These are phyloP conservation scores for Prunus mongolica DNA, from an alignment of 306 rosid genomes.

Conservation along the genomic window DNA sequence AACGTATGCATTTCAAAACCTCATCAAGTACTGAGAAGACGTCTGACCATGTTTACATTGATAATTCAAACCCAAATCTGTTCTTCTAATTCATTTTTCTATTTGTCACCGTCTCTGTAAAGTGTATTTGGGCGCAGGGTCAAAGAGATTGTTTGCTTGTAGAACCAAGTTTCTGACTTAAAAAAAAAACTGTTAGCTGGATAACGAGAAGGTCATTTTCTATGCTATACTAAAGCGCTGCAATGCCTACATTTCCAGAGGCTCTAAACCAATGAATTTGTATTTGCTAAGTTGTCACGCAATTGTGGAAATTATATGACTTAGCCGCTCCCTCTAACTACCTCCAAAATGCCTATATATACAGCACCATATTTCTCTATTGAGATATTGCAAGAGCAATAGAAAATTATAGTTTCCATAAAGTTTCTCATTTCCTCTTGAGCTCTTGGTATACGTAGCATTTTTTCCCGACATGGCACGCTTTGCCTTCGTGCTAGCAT, in stretches of 20 bases:
- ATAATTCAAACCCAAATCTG: background rate
- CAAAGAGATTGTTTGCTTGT: background rate
- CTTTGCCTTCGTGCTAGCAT: conserved; percentile 21
- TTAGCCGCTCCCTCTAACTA: background rate
- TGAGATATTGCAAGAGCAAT: background rate
- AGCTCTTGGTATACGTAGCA: background rate
- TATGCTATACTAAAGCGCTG: background rate
- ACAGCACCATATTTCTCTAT: background rate
- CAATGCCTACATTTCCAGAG: background rate
- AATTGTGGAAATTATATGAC: background rate
- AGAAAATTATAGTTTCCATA: background rate
- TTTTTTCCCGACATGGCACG: conserved; percentile 19
- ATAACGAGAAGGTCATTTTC: background rate
- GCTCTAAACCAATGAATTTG: background rate
- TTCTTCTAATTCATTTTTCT: background rate
- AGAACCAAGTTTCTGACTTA: background rate
- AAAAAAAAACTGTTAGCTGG: background rate
- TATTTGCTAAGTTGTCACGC: background rate
- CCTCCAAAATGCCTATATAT: background rate
- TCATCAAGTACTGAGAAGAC: background rate
- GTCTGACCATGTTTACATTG: background rate
- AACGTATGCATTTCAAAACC: no score
- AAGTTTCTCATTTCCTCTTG: background rate
- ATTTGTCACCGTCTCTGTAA: background rate
- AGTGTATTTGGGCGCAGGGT: background rate